Evolutionary conservation across 306 rosid genomes (phyloP), one percentile per base, ranked within the genome.

Genomic region (Pyrus betulifolia): DNA sequence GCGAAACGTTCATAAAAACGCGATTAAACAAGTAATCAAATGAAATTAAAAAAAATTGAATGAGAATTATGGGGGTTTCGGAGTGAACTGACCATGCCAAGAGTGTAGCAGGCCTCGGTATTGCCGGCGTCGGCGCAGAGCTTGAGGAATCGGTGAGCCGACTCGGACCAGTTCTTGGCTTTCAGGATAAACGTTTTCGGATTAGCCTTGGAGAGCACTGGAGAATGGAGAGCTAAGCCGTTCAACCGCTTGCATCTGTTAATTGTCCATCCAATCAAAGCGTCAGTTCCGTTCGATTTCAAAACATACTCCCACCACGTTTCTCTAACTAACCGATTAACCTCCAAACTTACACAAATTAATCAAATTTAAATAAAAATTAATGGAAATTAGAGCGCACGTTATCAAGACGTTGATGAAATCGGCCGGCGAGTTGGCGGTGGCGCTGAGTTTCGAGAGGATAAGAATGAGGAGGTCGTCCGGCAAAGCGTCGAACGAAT

Each of bases 121-220:
- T 94, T 94, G n/a, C 97, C 98, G 57, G 98, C 88, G 17, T 92
- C 97, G 67, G 88, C 84, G 21, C 96, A 90, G n/a, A 27, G 93
- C 82, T 92, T 94, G 38, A 94, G 84, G 51, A 92, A 94, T 1
- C 89, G 91, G 70, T 92, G 97, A 75, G 96, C 80, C 8, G 95
- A 83, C 25, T 94, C 97, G 11, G 82, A 82, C 98, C 98, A 94
- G 28, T 85, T 94, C 64, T 76, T 80, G 8, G 97, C 84, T 65
- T 71, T 89, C 31, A 87, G 78, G 7, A 86, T 78, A 44, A 90
- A 83, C 28, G 89, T 82, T 70, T 84, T 94, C 9, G 66, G 84
- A 0, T 91, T 89, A 13, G 93, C 96, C 69, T 78, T 90, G 4
- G 91, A 81, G 14, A 92, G 64, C 4, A 94, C 97, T 1, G 75